Evolutionary conservation across 257 asterid species (phyloP).

Genomic region (Prunella vulgaris): DNA sequence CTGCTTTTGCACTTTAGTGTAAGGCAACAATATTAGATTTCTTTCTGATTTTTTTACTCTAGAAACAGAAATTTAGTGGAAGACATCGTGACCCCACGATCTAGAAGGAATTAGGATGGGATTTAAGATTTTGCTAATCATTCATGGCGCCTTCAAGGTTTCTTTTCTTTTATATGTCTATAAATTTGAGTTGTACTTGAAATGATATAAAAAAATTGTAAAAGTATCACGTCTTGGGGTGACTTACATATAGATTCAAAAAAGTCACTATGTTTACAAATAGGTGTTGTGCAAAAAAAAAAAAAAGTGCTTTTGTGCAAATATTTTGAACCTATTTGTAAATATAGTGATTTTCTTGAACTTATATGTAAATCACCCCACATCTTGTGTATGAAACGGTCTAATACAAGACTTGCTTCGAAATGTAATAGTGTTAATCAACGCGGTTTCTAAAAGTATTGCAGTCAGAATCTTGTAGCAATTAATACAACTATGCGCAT

Average conservation of each 20-base stretch:
- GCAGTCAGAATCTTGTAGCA: background rate
- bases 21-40: slow-evolving; percentile 9
- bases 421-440: background rate
- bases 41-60: slow-evolving; percentile 20
- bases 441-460: background rate
- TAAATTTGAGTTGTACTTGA: background rate
- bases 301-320: too few species aligned
- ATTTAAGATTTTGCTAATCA: background rate
- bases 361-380: too few species aligned
- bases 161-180: background rate
- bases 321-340: too few species aligned
- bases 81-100: slow-evolving; percentile 11
- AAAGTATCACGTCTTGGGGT: too few species aligned
- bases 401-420: too few species aligned
- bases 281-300: too few species aligned
- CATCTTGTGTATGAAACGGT: too few species aligned
- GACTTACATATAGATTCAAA: too few species aligned
- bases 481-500: too few species aligned
- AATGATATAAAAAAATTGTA: background rate
- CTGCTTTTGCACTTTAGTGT: slow-evolving; percentile 8
- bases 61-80: slow-evolving; percentile 6
- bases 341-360: too few species aligned
- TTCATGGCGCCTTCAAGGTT: background rate
- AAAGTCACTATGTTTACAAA: too few species aligned
- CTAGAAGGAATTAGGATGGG: background rate